phyloP scores from a whole-genome alignment of 2,329 filamentous ascomycete species.

The Botryotinia narcissicola region DNA sequence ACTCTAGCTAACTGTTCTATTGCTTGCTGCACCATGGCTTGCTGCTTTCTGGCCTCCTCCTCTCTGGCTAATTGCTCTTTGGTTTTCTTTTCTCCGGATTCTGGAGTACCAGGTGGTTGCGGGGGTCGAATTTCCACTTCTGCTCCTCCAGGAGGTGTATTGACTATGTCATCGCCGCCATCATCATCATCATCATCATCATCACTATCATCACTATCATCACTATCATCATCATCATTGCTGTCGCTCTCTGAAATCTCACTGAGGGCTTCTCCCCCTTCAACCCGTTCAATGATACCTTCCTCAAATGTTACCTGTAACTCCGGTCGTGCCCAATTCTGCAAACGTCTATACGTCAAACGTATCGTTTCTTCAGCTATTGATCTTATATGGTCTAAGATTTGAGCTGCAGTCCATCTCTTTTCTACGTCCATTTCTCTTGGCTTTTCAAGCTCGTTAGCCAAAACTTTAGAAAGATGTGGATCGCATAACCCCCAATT shows the following conservation, averaged over 20 bases:
- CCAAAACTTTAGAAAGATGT: not conserved
- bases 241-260: not conserved
- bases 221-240: not conserved
- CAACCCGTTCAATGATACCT: not conserved
- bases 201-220: too few species aligned
- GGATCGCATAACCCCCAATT: not conserved
- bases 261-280: not conserved
- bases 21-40: not conserved
- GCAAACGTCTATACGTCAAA: not conserved
- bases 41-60: not conserved
- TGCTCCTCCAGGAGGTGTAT: not conserved
- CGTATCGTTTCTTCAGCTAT: not conserved
- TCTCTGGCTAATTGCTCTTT: not conserved
- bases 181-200: not conserved
- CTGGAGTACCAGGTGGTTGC: too few species aligned
- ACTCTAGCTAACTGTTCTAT: not conserved
- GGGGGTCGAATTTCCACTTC: not conserved
- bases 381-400: not conserved
- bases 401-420: not conserved
- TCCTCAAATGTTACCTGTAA: not conserved
- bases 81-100: not conserved
- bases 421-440: not conserved
- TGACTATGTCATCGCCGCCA: not conserved
- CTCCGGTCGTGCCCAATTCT: not conserved
- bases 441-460: not conserved